Evolutionary conservation across 768 basidiomycete species (phyloP), one percentile per base, ranked within the genome.

Genomic region (Boletus subparvulus): DNA sequence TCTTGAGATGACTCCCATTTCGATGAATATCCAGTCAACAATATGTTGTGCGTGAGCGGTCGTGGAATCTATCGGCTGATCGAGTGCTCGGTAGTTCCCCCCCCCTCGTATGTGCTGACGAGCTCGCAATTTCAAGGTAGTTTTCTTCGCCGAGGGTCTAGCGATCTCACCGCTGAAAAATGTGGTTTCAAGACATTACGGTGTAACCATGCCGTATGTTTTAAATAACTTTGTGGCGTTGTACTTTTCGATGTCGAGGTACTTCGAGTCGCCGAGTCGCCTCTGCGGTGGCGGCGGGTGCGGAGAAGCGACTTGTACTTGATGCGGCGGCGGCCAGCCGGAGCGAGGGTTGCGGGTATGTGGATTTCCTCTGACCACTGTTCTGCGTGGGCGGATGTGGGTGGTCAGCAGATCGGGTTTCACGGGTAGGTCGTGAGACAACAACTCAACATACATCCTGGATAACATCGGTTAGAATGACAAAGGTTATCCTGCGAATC

Each of bases 221-320:
- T 56, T 36, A 36, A 14, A 36, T 47, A n/a, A 21, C 12, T 16
- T 14, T 13, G 56, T 56, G 62, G 52, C 59, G 40, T 24, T 40
- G 42, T 32, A 30, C 21, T 19, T 26, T 54, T 64, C 32, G 46
- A 28, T 17, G 56, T 37, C 52, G 35, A 44, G 47, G 33, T 13
- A 10, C 6, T 36, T 10, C 32, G 32, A 32, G 32, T 43, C 41
- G 47, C 53, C 54, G 32, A 32, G 32, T 43, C 41, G 47, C 51
- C 54, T 39, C 0, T 64, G 67, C 66, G 66, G 67, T 67, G 66
- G 66, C 66, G 45, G 37, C 66, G 66, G 66, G 57, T 46, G 51
- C 50, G 61, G 54, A 60, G 66, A 64, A 66, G 65, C 49, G 6
- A 42, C 1, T 8, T 46, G 36, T 1, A 44, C 30, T 44, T 35